Base-by-base conservation (phyloP, 352 stramenopile species). In the Globisporangium abappressorium region DNA sequence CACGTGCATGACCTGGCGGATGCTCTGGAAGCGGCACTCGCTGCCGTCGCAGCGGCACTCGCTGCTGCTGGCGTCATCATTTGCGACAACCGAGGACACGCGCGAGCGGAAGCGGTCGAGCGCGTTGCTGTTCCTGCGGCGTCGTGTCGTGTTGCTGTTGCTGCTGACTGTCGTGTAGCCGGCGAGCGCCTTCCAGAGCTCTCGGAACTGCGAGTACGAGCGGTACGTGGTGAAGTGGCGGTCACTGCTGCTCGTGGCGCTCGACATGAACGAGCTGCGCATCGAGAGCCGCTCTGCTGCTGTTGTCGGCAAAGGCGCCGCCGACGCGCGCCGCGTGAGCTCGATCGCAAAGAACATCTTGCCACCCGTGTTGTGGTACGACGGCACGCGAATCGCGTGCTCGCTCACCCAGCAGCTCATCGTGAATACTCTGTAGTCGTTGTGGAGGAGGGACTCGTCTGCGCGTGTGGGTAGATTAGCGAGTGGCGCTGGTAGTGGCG, bases 171-270 rank as follows among this genome's bases (percentile, higher is more conserved):
- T 24, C 9, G 43, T 24, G 34, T 69, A 24, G 18, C 55, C 62
- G 22, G 55, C 43, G 26, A 92, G 76, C 61, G 71, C 70, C 56
- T 81, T 80, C 65, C 84, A 81, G 36, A 92, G 71, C 12, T 61
- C 71, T n/a, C 81, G 81, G 72, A 92, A 92, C 46, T 89, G 82
- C 43, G 77, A 81, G 58, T 83, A 84, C 2, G 79, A 84, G 57
- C 79, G 73, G 57, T 77, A 62, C 7, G 78, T 77, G 46, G 69
- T 82, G 57, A 66, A 79, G 47, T 69, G 65, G 34, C 57, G 68
- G 22, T 73, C 64, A 14, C 47, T 69, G 56, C 57, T 75, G 41
- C 56, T 56, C 8, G 68, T 69, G 11, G 62, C 36, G 1, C 57
- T 73, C 14, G 53, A 70, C 53, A 65, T 54, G 30, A 72, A 66